Conservation (phyloP, 2,329 filamentous ascomycete genomes). For the Fusarium agapanthi region DNA sequence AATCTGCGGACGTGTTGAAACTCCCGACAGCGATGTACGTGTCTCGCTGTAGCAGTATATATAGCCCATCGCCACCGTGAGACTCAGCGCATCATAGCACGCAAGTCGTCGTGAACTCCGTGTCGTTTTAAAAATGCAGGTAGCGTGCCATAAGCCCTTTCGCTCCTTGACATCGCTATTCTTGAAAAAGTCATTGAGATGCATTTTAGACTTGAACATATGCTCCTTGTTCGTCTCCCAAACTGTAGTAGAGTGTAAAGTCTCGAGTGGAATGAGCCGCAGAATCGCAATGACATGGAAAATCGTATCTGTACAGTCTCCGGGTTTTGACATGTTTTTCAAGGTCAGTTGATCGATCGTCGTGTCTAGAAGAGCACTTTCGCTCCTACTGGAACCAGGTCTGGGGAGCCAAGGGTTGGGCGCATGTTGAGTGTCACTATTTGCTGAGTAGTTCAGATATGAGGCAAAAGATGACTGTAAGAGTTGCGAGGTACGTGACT, state of each 20-base stretch:
- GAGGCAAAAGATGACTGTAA: background rate
- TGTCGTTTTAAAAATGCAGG: background rate
- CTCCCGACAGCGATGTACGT: accelerated
- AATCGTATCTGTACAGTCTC: accelerated
- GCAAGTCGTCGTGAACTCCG: background rate
- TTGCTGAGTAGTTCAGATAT: accelerated
- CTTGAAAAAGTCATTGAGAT: background rate
- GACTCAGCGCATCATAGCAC: background rate
- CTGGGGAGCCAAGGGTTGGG: too few relatives aligned
- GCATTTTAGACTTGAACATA: background rate
- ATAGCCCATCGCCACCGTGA: background rate
- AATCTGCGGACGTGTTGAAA: accelerated
- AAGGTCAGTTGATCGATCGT: accelerated
- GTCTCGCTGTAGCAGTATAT: background rate
- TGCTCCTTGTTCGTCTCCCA: background rate
- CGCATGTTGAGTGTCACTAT: accelerated
- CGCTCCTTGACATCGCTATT: accelerated
- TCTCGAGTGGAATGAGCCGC: background rate
- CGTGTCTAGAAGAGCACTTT: background rate
- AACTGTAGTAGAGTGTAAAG: background rate
- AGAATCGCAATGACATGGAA: background rate
- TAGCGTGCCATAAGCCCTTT: background rate
- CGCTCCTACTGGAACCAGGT: accelerated
- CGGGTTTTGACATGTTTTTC: accelerated
- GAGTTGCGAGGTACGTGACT: accelerated